Base-by-base conservation (phyloP, 441 rosid species). In the Sinapis alba region DNA sequence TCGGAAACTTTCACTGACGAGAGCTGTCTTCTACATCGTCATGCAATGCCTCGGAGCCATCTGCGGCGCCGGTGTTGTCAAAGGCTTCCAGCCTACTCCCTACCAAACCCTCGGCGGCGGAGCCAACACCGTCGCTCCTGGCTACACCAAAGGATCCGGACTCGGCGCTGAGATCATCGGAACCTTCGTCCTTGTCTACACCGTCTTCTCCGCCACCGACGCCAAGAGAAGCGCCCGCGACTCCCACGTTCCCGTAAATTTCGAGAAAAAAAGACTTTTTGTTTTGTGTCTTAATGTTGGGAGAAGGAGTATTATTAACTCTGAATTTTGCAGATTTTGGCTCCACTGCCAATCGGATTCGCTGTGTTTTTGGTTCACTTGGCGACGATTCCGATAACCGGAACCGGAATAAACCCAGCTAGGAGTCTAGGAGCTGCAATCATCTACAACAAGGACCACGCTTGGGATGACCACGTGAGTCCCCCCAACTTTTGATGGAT, bases 351-450 rank as follows among this genome's bases (percentile, higher is more conserved):
- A 8, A 93, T 93, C 30, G 97, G 98, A 72, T 93, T 91, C 78
- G 98, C 98, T 2, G 98, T 93, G 77, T 93, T 93, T 79, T 81
- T 93, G 90, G 98, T 93, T 41, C 98, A 93, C 84, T 79, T 91
- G 78, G 97, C 97, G 27, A 93, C 96, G 1, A 93, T 93, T 79
- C 98, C 98, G 1, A 83, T 91, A 11, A 93, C 97, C 1, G 98
- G 97, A 71, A 93, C 98, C 4, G 97, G 97, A 5, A 93, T 93
- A 61, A 93, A 93, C 89, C 97, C 98, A 10, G 98, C 98, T 16
- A 75, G 98, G 51, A 93, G 98, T 73, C 96, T 93, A 5, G 97
- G 98, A 62, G 97, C 98, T 3, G 96, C 98, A 16, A 89, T 93
- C 84, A 85, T 93, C 85, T 93, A 59, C 90, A 85, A 93, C 90